Evolutionary conservation across 2,329 filamentous ascomycete genomes (phyloP).

Genomic region (Fusarium concolor): DNA sequence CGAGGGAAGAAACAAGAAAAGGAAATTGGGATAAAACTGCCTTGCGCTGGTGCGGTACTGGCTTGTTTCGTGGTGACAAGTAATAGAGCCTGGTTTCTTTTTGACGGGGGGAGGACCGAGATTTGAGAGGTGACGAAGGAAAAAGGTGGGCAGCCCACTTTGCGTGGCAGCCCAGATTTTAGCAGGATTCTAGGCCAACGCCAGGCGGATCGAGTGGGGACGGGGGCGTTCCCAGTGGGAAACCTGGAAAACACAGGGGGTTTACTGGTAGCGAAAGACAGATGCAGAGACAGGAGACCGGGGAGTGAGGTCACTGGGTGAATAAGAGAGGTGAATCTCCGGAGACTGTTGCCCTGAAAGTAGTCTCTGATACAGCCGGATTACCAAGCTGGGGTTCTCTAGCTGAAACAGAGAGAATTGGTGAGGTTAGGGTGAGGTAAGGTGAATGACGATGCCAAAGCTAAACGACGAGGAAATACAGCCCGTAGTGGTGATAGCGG

Average conservation of each 20-base stretch:
- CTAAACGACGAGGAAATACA: conserved; percentile 12
- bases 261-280: background rate
- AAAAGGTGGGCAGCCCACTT: conserved; percentile 43
- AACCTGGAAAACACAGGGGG: conserved; percentile 37
- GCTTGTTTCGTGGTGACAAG: conserved; percentile 34
- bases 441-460: conserved; percentile 26
- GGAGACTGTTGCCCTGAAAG: conserved; percentile 6
- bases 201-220: conserved; percentile 39
- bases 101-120: conserved; percentile 37
- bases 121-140: conserved; percentile 41
- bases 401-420: conserved; percentile 4
- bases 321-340: conserved; percentile 8
- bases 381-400: background rate
- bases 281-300: background rate
- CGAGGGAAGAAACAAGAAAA: conserved; percentile 30
- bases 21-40: conserved; percentile 35
- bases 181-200: conserved; percentile 44
- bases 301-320: conserved; percentile 36
- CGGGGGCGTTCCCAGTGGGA: conserved; percentile 36
- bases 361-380: background rate
- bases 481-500: conserved; percentile 29
- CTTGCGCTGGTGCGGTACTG: conserved; percentile 9
- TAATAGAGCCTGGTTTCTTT: conserved; percentile 40
- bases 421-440: background rate
- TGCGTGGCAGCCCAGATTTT: conserved; percentile 39